Evolutionary conservation across 1,139 yeast genomes (phyloP), one percentile per base, ranked within the genome.

Genomic region (Yamadazyma pseudoaaseri): DNA sequence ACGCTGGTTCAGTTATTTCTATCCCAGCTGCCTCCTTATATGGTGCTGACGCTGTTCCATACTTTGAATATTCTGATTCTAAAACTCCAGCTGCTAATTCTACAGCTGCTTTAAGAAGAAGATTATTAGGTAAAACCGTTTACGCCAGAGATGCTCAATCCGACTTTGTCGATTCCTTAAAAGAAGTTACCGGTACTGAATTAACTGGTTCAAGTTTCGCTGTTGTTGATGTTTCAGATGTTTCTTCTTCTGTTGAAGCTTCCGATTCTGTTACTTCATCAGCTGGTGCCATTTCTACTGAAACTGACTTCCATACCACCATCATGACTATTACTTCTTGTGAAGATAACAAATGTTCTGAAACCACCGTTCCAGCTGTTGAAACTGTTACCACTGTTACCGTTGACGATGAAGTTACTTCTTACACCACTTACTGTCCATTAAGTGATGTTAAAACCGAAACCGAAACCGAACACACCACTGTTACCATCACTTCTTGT

Each of bases 321-420:
- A 47, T 60, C 33, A 25, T 39, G 21, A 50, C 80, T 51, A 60
- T 73, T 58, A 72, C 78, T 41, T 64, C 70, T 35, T 75, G 81
- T 60, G 43, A 52, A 26, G 54, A 59, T 46, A 36, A 60, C 53
- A 48, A 46, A 38, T 66, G 71, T 50, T 28, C 47, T 20, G 42
- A 45, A 29, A 48, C 63, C 26, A 47, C 54, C n/a, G 60, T 56
- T 35, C 52, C 65, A 27, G 65, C 62, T 34, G 55, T 60, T 31
- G 41, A 35, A 32, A 35, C 41, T 26, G 22, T 37, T 12, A 42
- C 45, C 24, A 44, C 50, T 22, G 57, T 52, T 17, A 51, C 59
- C 25, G 47, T 49, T 26, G 43, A 39, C 27, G 58, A 51, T 33
- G 47, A 37, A 24, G 56, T 42, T 20, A 58, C 68, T 35, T 48